Evolutionary conservation across 73 alveolate genomes (phyloP).

Genomic region (Tetrahymena malaccensis): DNA sequence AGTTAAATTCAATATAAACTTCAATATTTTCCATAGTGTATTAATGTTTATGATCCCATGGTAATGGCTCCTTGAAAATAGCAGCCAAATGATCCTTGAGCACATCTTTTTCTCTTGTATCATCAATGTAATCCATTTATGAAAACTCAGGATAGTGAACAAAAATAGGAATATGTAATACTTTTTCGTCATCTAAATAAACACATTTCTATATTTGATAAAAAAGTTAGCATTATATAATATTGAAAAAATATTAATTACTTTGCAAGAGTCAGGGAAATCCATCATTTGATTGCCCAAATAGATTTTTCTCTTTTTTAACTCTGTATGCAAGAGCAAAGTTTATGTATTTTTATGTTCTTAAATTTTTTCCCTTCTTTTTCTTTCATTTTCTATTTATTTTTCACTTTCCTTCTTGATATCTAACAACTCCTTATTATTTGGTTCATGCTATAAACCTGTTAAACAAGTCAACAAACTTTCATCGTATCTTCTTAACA

Average conservation of each 20-base stretch:
- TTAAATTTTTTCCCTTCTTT: constrained; percentile 9
- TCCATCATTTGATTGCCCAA: constrained; percentile 3
- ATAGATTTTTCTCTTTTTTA: constrained; percentile 2
- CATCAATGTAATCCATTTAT: constrained; percentile 25
- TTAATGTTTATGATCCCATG: constrained; percentile 23
- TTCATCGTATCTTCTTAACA: constrained; percentile 10
- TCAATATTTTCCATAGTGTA: constrained; percentile 12
- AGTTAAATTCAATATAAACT: constrained; percentile 24
- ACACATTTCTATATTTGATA: neutral
- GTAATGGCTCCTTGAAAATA: constrained; percentile 21
- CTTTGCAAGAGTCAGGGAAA: constrained; percentile 15
- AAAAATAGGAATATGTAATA: constrained; percentile 16
- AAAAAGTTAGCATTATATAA: neutral
- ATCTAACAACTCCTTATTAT: constrained; percentile 10
- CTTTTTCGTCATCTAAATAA: neutral
- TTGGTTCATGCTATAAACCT: constrained; percentile 5
- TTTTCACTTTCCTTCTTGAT: neutral
- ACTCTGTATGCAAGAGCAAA: neutral
- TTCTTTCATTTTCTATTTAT: neutral
- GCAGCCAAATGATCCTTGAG: constrained; percentile 4
- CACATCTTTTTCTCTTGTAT: neutral
- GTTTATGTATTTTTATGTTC: neutral
- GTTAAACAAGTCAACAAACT: constrained; percentile 1
- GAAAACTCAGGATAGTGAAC: constrained; percentile 33
- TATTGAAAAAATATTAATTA: neutral